Evolutionary conservation across 148 eudicot genomes (phyloP), one percentile per base, ranked within the genome.

Genomic region (Salicornia ramosissima): DNA sequence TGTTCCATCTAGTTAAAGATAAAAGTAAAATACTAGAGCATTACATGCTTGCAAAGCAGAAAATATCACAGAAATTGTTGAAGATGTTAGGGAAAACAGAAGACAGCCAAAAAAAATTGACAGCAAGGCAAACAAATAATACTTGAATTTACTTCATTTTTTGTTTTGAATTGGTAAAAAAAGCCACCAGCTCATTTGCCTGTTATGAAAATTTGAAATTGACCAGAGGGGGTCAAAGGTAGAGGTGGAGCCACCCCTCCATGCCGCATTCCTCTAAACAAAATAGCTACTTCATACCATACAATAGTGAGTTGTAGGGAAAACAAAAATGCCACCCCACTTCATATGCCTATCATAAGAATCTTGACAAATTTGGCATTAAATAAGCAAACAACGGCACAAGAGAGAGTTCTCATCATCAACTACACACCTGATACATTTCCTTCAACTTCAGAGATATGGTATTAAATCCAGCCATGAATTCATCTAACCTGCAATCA

Each of bases 381-480:
- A 10, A 28, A 72, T 18, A 46, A 28, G 28, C 53, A 21, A 6
- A 71, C 0, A 4, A n/a, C n/a, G 47, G 1, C n/a, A n/a, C 3
- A 25, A 5, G 42, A 57, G 39, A 40, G n/a, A 28, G 19, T 64
- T 22, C 25, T 34, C 54, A n/a, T 30, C n/a, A 63, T 33, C 28
- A 45, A 13, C 45, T 29, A 57, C 78, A 68, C 49, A 90, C 99
- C 99, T 95, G 99, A 84, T 95, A 95, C 99, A 95, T 95, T 79
- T 95, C 99, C 80, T 95, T 95, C 79, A 95, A 62, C 81, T 95
- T 95, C 72, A 95, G 76, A 24, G 99, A 95, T 53, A 95, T 89
- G 39, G 91, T 85, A 76, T 89, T 95, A 52, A 91, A 95, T 80
- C 99, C 99, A 64, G 85, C 96, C 99, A 95, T 95, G 79, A 95